Base-by-base conservation (phyloP, 1,139 yeast genomes). In the Sugiyamaella pinicola region DNA sequence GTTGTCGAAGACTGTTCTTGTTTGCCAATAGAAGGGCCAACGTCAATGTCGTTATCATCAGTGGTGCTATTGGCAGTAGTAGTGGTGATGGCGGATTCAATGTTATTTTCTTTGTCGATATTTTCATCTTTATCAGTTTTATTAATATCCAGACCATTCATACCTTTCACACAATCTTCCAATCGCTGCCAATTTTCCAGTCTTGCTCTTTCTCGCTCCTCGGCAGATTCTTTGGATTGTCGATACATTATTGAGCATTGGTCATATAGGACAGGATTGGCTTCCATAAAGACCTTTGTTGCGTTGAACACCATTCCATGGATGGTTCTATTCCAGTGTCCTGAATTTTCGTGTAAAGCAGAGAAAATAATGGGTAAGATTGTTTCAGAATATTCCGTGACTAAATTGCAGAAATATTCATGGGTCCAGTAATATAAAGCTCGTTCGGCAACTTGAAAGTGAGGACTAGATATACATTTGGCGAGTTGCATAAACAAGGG, bases 371-470 rank as follows among this genome's bases (percentile, higher is more conserved):
- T 90, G 19, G 99, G 99, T 62, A 93, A 75, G 51, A 93, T 91
- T 39, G 88, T 93, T 64, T 90, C 96, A 10, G 96, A 93, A 64
- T 79, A 78, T 66, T 93, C 98, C 26, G 95, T 88, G 47, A 95
- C 90, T 60, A 93, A 74, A 39, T 91, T 86, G 62, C 93, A 81
- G 68, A 93, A 91, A 73, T 88, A 91, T 67, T 93, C 99, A 69
- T 93, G 93, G 62, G 88, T 87, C 95, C 97, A 95, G 70, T 84
- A 90, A 67, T 93, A 87, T 55, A 93, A 78, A 1, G 95, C 96
- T 63, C 95, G 90, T 71, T 93, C 99, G 59, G 96, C 87, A 24
- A 93, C 97, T 75, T 95, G 99, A 76, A 93, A 95, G 74, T 93
- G 99, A 22, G 96, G 90, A 2, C 96, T 87, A 24, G 96, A 82